Percentiles rank a stretch among this genome's conserved stretches.
Conservation (phyloP, 345 rosid genomes). For the Eucalyptus shirleyi region DNA sequence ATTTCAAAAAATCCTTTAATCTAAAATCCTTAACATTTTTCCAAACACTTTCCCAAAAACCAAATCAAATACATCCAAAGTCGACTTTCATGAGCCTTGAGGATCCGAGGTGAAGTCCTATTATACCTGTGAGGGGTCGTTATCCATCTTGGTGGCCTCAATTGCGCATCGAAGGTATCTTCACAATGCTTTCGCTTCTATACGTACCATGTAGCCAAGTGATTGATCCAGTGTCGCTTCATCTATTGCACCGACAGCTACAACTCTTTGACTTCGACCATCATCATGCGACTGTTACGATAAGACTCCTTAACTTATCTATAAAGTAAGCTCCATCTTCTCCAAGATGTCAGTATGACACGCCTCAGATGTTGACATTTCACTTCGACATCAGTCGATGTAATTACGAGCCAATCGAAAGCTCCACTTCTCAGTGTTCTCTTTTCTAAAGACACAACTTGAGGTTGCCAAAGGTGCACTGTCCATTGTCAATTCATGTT, state of each 20-base stretch:
- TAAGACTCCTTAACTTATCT: neutral
- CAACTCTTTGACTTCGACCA: neutral
- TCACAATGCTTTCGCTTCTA: neutral
- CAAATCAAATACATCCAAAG: neutral
- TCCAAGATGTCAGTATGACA: neutral
- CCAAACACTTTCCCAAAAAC: neutral
- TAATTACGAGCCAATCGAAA: neutral
- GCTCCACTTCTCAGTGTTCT: neutral
- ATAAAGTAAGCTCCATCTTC: neutral
- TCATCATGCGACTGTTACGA: neutral
- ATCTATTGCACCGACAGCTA: neutral
- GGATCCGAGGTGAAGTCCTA: neutral
- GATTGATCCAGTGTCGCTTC: neutral
- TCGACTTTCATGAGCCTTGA: neutral
- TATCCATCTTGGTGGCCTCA: neutral
- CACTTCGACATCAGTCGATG: neutral
- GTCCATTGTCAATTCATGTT: neutral
- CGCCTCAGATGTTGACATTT: neutral
- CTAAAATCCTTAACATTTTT: neutral
- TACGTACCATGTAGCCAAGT: neutral
- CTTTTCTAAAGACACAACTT: neutral
- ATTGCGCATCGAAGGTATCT: neutral
- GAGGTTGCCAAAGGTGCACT: neutral
- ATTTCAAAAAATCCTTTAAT: neutral
- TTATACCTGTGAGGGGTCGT: neutral